phyloP scores from a whole-genome alignment of 805 yeast genomes.

The Candida tammaniensis region DNA sequence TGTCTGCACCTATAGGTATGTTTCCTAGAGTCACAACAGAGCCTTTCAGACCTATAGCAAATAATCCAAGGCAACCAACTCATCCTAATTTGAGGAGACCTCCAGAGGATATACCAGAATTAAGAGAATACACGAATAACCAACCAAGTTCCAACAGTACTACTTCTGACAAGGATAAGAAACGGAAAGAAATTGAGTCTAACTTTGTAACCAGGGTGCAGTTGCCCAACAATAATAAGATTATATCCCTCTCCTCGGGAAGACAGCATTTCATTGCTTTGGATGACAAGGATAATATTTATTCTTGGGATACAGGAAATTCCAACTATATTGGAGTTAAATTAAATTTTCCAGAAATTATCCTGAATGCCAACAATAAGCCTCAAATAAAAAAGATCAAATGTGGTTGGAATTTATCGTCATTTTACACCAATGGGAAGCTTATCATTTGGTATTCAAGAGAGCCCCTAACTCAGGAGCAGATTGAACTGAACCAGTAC shows the following conservation, averaged over 20 bases:
- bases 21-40: slow-evolving; percentile 4
- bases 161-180: neutral
- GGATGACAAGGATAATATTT: slow-evolving; percentile 46
- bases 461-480: slow-evolving; percentile 17
- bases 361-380: neutral
- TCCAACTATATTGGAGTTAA: slow-evolving; percentile 35
- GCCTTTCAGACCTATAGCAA: slow-evolving; percentile 1
- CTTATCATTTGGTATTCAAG: slow-evolving; percentile 55
- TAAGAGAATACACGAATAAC: slow-evolving; percentile 6
- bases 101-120: slow-evolving; percentile 17
- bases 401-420: slow-evolving; percentile 68
- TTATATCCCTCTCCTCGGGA: slow-evolving; percentile 58
- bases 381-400: slow-evolving; percentile 39
- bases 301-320: slow-evolving; percentile 60
- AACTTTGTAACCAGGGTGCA: slow-evolving; percentile 24
- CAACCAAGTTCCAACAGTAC: neutral
- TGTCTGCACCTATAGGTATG: slow-evolving; percentile 3
- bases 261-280: slow-evolving; percentile 62
- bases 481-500: slow-evolving; percentile 15
- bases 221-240: slow-evolving; percentile 21
- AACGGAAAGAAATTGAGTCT: slow-evolving; percentile 14
- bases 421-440: slow-evolving; percentile 47
- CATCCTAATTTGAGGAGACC: slow-evolving; percentile 21
- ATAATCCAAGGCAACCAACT: slow-evolving; percentile 10
- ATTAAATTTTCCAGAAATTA: slow-evolving; percentile 33